Conservation (phyloP, 805 yeast genomes). For the Yarrowia sp. region DNA sequence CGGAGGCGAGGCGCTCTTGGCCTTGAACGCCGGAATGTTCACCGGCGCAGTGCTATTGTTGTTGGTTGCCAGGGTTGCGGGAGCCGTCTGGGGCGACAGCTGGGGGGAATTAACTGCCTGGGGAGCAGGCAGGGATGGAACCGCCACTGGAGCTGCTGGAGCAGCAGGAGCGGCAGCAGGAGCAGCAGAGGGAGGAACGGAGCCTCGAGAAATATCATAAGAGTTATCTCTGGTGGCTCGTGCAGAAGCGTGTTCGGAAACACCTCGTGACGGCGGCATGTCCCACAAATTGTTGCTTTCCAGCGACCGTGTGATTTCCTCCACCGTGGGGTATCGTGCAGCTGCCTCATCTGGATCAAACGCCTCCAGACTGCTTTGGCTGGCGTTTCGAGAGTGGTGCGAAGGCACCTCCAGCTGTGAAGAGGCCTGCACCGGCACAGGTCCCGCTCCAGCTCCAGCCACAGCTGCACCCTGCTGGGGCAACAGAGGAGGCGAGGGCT, state of each 20-base stretch:
- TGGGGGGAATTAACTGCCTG: background rate
- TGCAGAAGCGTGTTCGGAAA: background rate
- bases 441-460: background rate
- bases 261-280: constrained; percentile 21
- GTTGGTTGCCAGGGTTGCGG: background rate
- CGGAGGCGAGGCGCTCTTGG: constrained; percentile 25
- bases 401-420: background rate
- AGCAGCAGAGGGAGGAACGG: background rate
- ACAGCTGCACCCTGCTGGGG: background rate
- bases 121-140: constrained; percentile 5
- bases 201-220: constrained; percentile 13
- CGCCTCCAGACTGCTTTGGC: constrained; percentile 16
- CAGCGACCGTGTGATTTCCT: constrained; percentile 34
- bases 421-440: constrained; percentile 3
- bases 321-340: constrained; percentile 38
- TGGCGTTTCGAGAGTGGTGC: constrained; percentile 2
- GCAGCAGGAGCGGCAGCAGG: background rate
- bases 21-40: constrained; percentile 11
- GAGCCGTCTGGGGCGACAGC: background rate
- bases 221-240: constrained; percentile 15
- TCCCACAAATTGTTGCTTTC: constrained; percentile 27
- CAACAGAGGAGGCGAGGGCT: constrained; percentile 1
- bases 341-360: constrained; percentile 30
- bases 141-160: background rate
- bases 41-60: background rate